Evolutionary conservation across 495 filamentous ascomycete species (phyloP), one percentile per base, ranked within the genome.

Genomic region (Neurospora hispaniola): DNA sequence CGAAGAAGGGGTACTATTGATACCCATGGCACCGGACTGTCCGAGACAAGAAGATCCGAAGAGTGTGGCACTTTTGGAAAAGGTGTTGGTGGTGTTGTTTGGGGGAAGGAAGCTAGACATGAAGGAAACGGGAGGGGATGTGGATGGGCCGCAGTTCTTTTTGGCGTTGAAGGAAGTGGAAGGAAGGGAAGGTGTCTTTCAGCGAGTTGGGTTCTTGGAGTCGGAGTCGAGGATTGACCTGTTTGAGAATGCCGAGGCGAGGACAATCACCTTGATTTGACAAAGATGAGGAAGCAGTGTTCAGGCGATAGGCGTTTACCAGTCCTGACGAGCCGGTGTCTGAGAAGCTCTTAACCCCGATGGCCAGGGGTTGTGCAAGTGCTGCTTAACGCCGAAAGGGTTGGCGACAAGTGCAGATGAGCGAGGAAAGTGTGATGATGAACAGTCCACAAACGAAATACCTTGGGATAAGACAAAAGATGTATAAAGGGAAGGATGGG

Each of bases 121-220:
- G n/a, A n/a, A 62, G 54, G 44, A 70, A 71, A 4, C 20, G 5
- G 70, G 66, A 18, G 54, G 12, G 5, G 54, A 62, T 16, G 71
- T 14, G 11, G 38, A 27, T n/a, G 42, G 46, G 14, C 69, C 74
- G 8, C 73, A 76, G 41, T 76, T 43, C 44, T 43, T 72, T 14
- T 40, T 76, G 46, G 74, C 66, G 5, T 73, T 76, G 7, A 27
- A 42, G 10, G 70, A 73, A 16, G 73, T 74, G 10, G 42, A 46
- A 2, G 74, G 70, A n/a, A 11, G 42, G 16, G 70, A 74, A 0
- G 74, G 68, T 0, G 5, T 72, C 0, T 72, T 70, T 41, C 18
- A 35, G 8, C 48, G 74, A 5, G 42, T 74, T 16, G 74, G 74
- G 8, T 76, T 76, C 11, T 74, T 44, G 11, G 72, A 75, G 72